A percentile compares a stretch with the other conserved stretches of the same genome.
Conservation (phyloP, 2,329 filamentous ascomycete genomes). For the Penicillium sp. region DNA sequence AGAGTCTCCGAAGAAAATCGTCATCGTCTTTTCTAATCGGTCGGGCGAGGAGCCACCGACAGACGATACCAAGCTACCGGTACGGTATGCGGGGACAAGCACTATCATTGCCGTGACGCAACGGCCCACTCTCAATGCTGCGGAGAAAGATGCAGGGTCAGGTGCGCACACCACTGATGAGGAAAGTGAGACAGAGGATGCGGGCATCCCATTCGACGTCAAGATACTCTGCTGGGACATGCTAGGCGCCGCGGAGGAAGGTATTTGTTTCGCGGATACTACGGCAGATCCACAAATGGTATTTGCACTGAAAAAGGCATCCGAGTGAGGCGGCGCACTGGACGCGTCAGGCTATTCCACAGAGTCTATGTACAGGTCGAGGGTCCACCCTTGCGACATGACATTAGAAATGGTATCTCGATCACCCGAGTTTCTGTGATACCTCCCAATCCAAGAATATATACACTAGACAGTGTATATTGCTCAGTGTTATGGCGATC, state of each 20-base stretch:
- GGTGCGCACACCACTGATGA: constrained; percentile 8
- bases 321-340: constrained; percentile 2
- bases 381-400: background rate
- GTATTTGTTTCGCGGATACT: constrained; percentile 50
- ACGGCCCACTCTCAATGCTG: constrained; percentile 13
- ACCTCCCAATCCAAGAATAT: background rate
- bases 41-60: constrained; percentile 44
- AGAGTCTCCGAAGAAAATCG: constrained; percentile 34
- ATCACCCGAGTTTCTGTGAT: background rate
- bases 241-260: constrained; percentile 46
- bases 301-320: constrained; percentile 33
- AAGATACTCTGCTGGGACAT: constrained; percentile 50
- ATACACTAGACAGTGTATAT: constrained; percentile 3
- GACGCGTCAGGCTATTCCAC: constrained; percentile 7
- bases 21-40: constrained; percentile 51
- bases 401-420: background rate
- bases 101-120: constrained; percentile 44
- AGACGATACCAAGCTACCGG: constrained; percentile 38
- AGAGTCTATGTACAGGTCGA: background rate
- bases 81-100: constrained; percentile 51
- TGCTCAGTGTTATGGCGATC: constrained; percentile 7
- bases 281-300: constrained; percentile 41
- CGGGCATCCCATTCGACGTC: constrained; percentile 29
- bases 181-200: constrained; percentile 18
- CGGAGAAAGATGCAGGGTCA: constrained; percentile 5